Evolutionary conservation across 805 yeast genomes (phyloP), one percentile per base, ranked within the genome.

Genomic region (Dipodascus albidus): DNA sequence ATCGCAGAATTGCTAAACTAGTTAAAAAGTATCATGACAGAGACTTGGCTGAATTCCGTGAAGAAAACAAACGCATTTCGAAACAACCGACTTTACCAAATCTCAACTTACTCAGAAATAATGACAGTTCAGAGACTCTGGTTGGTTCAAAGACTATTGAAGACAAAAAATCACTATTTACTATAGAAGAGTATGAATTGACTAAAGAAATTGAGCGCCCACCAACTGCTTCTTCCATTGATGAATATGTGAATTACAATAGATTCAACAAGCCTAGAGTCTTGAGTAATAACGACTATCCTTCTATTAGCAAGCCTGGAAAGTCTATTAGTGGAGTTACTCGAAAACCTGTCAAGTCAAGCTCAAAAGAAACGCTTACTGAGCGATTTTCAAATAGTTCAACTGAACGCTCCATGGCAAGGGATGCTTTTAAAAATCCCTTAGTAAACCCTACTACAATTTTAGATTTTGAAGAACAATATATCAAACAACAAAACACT

Each of bases 1-100:
- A 82, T 62, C 72, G 74, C 27, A 74, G 77, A 27, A 81, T 85
- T 21, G 76, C 81, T 54, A 62, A 66, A 24, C 65, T 83, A 55
- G 82, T 81, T 2, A 67, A 64, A 53, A 69, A 68, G 53, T 63
- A 68, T 52, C 72, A 71, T 52, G 59, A 62, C 44, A 63, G 64
- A 53, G 63, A 65, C 15, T 57, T 70, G 48, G 44, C 50, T 49
- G 60, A 60, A 23, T 58, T 68, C 19, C 56, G 50, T 20, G 56
- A 58, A 38, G 62, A 64, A 51, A 59, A 67, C 53, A 56, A 59
- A 41, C 53, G 60, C 11, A 54, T 58, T 19, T 54, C 59, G 6
- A 50, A 59, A n/a, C 56, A 55, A 51, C 68, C 67, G 3, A 63
- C 66, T 6, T 47, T 64, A 15, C 69, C 70, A 0, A 55, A 49